A percentile compares a stretch with the other conserved stretches of the same genome.
Evolutionary conservation across 2,329 filamentous ascomycete genomes (phyloP).

Genomic region (Diaporthe citrichinensis): DNA sequence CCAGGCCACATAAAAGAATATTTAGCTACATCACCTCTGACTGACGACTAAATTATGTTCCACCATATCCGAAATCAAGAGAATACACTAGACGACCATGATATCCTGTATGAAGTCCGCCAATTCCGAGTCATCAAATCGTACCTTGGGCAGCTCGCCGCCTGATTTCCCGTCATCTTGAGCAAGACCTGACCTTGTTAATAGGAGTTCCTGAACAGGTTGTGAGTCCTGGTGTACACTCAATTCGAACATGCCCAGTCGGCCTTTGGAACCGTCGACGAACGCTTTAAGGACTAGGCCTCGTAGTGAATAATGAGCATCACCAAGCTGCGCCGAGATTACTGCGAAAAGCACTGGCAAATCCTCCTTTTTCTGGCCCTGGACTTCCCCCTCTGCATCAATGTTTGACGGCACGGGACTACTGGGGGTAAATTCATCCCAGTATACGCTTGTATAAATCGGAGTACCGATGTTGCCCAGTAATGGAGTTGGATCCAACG

Average conservation of each 20-base stretch:
- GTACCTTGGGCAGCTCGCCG: background rate
- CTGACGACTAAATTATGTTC: too few species aligned
- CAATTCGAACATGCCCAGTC: background rate
- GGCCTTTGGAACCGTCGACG: background rate
- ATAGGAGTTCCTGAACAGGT: background rate
- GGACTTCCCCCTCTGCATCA: background rate
- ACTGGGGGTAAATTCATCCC: background rate
- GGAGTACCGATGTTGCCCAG: background rate
- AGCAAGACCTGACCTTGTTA: background rate
- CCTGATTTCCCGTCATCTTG: background rate
- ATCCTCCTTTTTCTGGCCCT: background rate
- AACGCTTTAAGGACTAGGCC: background rate
- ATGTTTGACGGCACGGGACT: background rate
- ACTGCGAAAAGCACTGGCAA: background rate
- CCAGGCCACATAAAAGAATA: background rate
- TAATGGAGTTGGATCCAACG: background rate
- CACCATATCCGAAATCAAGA: background rate
- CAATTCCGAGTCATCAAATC: background rate
- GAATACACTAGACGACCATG: background rate
- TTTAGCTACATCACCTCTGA: too few species aligned
- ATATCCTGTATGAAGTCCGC: background rate
- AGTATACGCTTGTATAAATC: background rate
- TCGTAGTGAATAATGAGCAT: background rate
- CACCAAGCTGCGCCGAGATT: background rate
- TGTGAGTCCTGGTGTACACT: background rate